A percentile compares a stretch with the other conserved stretches of the same genome.
These are phyloP conservation scores for Paragyromitra xinjiangensis DNA, from an alignment of 495 filamentous ascomycete genomes.

Conservation along the genomic window DNA sequence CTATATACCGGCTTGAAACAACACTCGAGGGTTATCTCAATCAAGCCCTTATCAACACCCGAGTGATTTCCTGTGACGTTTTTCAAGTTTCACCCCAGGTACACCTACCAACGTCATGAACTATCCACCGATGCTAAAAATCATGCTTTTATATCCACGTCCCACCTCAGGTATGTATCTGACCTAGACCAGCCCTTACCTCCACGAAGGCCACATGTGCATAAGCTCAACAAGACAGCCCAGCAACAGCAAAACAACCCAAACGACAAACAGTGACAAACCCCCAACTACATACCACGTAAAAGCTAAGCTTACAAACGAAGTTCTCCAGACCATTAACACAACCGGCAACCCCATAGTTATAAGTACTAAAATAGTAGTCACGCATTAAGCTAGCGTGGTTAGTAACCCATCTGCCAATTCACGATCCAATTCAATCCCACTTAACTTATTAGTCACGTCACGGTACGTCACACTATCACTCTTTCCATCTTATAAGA, in stretches of 20 bases:
- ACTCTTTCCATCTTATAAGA: neutral
- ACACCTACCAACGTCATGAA: too few species aligned
- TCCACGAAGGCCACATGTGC: too few species aligned
- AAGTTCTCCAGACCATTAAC: neutral
- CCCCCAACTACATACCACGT: neutral
- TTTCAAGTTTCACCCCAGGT: too few species aligned
- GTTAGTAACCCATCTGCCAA: neutral
- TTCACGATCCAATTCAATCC: neutral
- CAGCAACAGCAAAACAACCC: neutral
- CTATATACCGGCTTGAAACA: too few species aligned
- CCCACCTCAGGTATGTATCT: too few species aligned
- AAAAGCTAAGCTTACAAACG: neutral
- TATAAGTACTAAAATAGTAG: conserved; percentile 3
- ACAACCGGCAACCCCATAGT: neutral
- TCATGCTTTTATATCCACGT: too few species aligned
- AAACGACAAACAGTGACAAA: neutral
- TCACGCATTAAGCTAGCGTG: conserved; percentile 18
- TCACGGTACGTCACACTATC: neutral
- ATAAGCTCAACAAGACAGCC: too few species aligned
- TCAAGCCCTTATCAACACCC: too few species aligned
- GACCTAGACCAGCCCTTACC: too few species aligned
- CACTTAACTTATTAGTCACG: neutral
- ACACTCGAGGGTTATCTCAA: too few species aligned
- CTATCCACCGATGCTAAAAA: too few species aligned
- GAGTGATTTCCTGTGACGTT: too few species aligned